phyloP scores from a whole-genome alignment of 441 rosid genomes.

The Sinapis alba region DNA sequence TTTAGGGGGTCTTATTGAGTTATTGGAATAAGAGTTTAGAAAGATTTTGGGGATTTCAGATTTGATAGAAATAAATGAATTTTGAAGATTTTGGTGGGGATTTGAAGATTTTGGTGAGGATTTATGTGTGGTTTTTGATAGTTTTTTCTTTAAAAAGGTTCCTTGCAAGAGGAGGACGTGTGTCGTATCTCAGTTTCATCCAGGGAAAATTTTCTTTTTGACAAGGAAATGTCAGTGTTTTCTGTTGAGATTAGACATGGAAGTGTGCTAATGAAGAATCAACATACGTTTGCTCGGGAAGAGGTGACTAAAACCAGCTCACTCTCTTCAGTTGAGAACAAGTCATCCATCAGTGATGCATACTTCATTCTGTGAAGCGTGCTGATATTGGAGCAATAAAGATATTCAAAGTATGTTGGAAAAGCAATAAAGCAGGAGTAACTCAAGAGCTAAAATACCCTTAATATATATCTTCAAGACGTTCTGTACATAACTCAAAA shows the following conservation, averaged over 20 bases:
- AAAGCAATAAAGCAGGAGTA: constrained; percentile 58
- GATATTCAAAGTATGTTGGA: constrained; percentile 45
- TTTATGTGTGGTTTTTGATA: neutral
- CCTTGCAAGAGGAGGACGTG: constrained; percentile 92
- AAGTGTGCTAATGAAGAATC: constrained; percentile 88
- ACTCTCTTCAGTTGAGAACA: constrained; percentile 74
- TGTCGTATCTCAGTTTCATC: constrained; percentile 48
- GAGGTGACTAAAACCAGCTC: constrained; percentile 98
- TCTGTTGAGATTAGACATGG: constrained; percentile 99
- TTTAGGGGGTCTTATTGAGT: no score
- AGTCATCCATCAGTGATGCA: constrained; percentile 57
- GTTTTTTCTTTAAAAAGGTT: neutral
- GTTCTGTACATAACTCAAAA: neutral
- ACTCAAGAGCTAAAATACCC: constrained; percentile 57
- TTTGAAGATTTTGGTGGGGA: neutral
- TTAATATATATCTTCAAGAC: neutral
- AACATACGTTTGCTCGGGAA: constrained; percentile 76
- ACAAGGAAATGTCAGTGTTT: constrained; percentile 63
- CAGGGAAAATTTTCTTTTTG: constrained; percentile 88
- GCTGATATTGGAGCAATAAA: constrained; percentile 47
- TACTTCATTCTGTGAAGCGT: constrained; percentile 57
- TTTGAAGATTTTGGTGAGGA: neutral
- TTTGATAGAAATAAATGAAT: no score
- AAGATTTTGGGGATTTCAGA: no score
- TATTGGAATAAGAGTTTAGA: no score